A percentile compares a stretch with the other conserved stretches of the same genome.
phyloP scores from a whole-genome alignment of 768 basidiomycete genomes.

The Agaricus blazei region DNA sequence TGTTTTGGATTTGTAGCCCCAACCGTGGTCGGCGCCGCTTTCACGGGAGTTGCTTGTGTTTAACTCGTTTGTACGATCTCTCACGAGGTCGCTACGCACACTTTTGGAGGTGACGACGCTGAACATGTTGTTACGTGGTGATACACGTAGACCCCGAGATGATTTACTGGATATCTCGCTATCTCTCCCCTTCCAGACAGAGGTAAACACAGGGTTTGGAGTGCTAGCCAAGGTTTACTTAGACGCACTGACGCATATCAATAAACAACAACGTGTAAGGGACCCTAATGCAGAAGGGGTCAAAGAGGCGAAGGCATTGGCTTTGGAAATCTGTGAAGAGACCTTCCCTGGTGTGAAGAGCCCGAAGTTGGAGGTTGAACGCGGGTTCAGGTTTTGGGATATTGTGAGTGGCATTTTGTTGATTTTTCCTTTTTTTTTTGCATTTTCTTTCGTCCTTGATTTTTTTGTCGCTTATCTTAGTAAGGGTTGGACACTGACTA shows the following conservation, averaged over 20 bases:
- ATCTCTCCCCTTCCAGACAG: conserved; percentile 90
- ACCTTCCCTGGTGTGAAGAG: conserved; percentile 90
- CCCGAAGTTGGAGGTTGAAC: conserved; percentile 85
- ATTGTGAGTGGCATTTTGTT: conserved; percentile 55
- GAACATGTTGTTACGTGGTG: conserved; percentile 89
- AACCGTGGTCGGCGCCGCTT: conserved; percentile 92
- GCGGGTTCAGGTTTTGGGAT: conserved; percentile 99
- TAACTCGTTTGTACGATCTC: conserved; percentile 93
- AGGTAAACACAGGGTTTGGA: conserved; percentile 97
- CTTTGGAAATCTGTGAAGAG: conserved; percentile 88
- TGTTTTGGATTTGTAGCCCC: conserved; percentile 43
- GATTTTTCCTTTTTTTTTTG: too few relatives aligned
- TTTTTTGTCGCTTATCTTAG: too few relatives aligned
- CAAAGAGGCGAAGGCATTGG: conserved; percentile 76
- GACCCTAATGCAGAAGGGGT: conserved; percentile 79
- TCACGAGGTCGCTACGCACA: conserved; percentile 86
- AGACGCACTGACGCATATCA: conserved; percentile 86
- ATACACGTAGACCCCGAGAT: conserved; percentile 82
- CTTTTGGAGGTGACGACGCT: conserved; percentile 87
- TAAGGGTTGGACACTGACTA: too few relatives aligned
- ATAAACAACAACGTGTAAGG: conserved; percentile 70
- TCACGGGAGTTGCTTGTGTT: conserved; percentile 96
- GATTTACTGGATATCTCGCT: conserved; percentile 90
- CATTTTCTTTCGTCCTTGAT: too few relatives aligned
- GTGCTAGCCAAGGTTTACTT: conserved; percentile 96